A percentile compares a stretch with the other conserved stretches of the same genome.
phyloP scores from a whole-genome alignment of 495 filamentous ascomycete genomes.

The Xylaria curta region DNA sequence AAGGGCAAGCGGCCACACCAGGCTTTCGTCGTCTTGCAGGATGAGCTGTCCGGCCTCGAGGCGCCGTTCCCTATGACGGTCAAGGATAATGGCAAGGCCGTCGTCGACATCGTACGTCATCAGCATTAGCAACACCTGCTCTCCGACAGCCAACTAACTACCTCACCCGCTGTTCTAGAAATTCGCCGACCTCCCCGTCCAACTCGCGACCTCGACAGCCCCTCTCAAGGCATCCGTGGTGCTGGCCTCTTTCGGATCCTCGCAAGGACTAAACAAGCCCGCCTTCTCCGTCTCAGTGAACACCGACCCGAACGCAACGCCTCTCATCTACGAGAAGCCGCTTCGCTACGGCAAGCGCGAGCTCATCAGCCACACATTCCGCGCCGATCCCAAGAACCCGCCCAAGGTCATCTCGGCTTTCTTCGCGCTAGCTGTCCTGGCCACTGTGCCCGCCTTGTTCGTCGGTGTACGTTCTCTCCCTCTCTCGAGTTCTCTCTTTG shows the following conservation, averaged over 20 bases:
- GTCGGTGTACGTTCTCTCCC: constrained; percentile 67
- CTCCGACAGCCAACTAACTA: neutral
- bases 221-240: constrained; percentile 79
- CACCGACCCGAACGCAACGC: constrained; percentile 63
- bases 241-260: constrained; percentile 84
- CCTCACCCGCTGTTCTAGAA: constrained; percentile 58
- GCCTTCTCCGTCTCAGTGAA: constrained; percentile 65
- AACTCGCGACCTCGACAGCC: constrained; percentile 70
- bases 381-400: constrained; percentile 75
- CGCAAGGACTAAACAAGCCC: constrained; percentile 71
- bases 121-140: no score
- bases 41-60: constrained; percentile 76
- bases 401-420: constrained; percentile 81
- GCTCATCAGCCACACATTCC: constrained; percentile 94
- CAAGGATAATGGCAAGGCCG: constrained; percentile 86
- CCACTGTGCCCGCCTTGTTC: constrained; percentile 73
- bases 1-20: constrained; percentile 87
- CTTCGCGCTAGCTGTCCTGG: constrained; percentile 74
- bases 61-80: constrained; percentile 86
- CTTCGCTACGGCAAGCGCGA: constrained; percentile 79
- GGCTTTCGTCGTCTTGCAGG: constrained; percentile 83
- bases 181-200: constrained; percentile 86
- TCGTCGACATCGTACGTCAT: constrained; percentile 77
- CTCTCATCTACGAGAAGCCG: constrained; percentile 67
- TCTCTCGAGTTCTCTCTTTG: neutral